Percentiles rank a stretch among this genome's conserved stretches.
Evolutionary conservation across 352 stramenopile genomes (phyloP).

Genomic region (Pseudoperonospora humuli): DNA sequence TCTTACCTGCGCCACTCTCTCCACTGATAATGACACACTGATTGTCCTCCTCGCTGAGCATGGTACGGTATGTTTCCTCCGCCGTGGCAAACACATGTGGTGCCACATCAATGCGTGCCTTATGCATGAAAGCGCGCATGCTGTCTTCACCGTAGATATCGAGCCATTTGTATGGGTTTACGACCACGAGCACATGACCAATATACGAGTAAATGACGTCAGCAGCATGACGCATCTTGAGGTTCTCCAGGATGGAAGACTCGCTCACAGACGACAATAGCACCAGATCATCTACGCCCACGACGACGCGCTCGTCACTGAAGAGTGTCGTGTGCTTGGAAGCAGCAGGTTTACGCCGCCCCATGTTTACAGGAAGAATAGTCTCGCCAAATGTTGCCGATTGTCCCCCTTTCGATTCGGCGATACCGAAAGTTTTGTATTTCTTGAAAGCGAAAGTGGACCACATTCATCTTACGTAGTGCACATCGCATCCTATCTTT

Average conservation of each 20-base stretch:
- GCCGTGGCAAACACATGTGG: slow-evolving; percentile 83
- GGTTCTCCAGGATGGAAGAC: slow-evolving; percentile 80
- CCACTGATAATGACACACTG: slow-evolving; percentile 88
- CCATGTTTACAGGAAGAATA: too few relatives aligned
- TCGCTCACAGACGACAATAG: slow-evolving; percentile 63
- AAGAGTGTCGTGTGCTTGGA: slow-evolving; percentile 26
- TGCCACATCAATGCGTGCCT: slow-evolving; percentile 79
- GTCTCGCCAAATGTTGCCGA: too few relatives aligned
- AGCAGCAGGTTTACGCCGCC: slow-evolving; percentile 13
- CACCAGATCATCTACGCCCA: slow-evolving; percentile 81
- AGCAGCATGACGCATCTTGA: slow-evolving; percentile 80
- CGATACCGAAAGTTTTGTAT: too few relatives aligned
- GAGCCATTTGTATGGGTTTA: slow-evolving; percentile 89
- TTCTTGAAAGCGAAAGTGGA: too few relatives aligned
- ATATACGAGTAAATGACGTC: slow-evolving; percentile 88
- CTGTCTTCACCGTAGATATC: slow-evolving; percentile 81
- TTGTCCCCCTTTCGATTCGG: too few relatives aligned
- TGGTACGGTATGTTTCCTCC: slow-evolving; percentile 82
- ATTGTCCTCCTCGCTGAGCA: slow-evolving; percentile 85
- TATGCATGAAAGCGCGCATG: slow-evolving; percentile 80
- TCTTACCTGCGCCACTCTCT: slow-evolving; percentile 81
- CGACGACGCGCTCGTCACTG: slow-evolving; percentile 55
- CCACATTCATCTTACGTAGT: too few relatives aligned
- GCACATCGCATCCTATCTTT: too few relatives aligned
- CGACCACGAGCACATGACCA: slow-evolving; percentile 79